These are phyloP conservation scores for Lupinus albus DNA, from an alignment of 306 rosid genomes.

Conservation along the genomic window DNA sequence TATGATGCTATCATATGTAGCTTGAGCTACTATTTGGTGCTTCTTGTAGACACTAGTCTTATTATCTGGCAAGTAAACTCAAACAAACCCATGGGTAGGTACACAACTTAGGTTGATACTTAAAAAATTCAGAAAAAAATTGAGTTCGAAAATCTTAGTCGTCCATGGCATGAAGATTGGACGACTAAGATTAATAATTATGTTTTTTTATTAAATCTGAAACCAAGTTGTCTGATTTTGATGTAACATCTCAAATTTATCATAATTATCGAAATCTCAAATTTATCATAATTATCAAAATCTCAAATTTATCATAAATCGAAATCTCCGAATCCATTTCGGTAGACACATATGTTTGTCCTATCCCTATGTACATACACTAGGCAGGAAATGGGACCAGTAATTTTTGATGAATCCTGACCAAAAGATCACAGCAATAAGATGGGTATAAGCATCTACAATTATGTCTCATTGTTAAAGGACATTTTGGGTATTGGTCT, in stretches of 20 bases:
- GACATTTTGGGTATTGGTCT: constrained; percentile 56
- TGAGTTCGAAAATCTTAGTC: no score
- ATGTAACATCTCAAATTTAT: no score
- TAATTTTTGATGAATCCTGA: constrained; percentile 47
- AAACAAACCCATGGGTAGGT: constrained; percentile 43
- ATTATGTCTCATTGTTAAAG: constrained; percentile 60
- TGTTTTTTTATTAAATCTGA: no score
- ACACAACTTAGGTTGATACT: constrained; percentile 42
- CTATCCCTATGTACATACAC: constrained; percentile 26
- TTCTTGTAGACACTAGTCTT: constrained; percentile 29
- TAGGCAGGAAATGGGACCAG: constrained; percentile 48
- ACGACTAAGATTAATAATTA: no score
- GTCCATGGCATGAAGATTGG: no score
- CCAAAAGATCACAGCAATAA: constrained; percentile 57
- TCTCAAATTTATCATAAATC: no score
- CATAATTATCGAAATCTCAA: no score
- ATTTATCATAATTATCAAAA: no score
- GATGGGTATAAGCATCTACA: constrained; percentile 57
- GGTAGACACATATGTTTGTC: not conserved
- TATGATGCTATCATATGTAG: not conserved
- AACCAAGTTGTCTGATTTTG: no score
- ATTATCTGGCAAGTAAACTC: constrained; percentile 38
- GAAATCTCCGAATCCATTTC: not conserved
- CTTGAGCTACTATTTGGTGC: no score
- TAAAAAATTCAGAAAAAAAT: not conserved